phyloP scores from a whole-genome alignment of 2,329 filamentous ascomycete species.

The Fusarium nygamai region DNA sequence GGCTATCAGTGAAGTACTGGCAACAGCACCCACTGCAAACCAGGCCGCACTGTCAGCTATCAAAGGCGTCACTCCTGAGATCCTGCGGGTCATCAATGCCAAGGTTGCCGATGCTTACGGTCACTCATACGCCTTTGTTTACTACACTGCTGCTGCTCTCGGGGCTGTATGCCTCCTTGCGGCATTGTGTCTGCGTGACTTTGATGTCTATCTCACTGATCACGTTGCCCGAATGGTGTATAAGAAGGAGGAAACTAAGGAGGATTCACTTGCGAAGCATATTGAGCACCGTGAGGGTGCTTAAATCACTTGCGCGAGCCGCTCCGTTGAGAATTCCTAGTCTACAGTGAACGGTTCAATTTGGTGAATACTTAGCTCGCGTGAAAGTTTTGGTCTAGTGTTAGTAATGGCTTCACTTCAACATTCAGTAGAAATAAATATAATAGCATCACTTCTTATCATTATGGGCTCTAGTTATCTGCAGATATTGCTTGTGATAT shows the following conservation, averaged over 20 bases:
- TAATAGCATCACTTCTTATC: neutral
- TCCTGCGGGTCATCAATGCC: neutral
- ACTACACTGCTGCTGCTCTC: neutral
- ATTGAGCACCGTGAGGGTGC: neutral
- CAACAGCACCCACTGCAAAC: neutral
- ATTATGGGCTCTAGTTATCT: too few relatives aligned
- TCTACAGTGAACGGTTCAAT: accelerated
- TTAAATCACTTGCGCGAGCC: neutral
- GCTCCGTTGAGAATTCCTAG: neutral
- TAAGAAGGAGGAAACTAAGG: neutral
- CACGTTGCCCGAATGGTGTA: neutral
- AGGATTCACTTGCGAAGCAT: neutral
- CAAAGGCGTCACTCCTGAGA: neutral
- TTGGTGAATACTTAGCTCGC: neutral
- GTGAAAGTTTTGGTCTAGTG: neutral
- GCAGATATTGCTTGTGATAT: too few relatives aligned
- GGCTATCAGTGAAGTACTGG: neutral
- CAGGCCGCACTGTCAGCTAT: neutral
- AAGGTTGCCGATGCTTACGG: neutral
- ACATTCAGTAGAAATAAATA: neutral
- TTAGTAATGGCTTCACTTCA: neutral
- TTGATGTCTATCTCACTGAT: neutral
- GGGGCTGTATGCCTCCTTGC: neutral
- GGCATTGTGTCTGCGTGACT: neutral
- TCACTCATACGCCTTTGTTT: neutral